These are phyloP conservation scores for Talaromyces rugulosus DNA, from an alignment of 2,329 filamentous ascomycete species.

Conservation along the genomic window DNA sequence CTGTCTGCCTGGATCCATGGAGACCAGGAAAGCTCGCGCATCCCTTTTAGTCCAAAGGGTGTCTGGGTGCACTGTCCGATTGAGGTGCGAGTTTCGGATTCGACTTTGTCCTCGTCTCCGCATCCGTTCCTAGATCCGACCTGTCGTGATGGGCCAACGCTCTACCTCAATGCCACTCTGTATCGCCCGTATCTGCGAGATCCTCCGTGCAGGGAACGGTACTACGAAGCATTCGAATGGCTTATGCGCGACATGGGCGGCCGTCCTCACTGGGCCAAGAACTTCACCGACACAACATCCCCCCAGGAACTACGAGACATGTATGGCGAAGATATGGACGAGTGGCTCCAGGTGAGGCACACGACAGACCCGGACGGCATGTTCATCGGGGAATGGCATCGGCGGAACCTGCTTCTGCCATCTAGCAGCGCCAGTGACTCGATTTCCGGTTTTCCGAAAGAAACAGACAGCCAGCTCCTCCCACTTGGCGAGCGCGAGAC, in stretches of 20 bases:
- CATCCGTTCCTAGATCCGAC: constrained; percentile 72
- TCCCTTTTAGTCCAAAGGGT: constrained; percentile 75
- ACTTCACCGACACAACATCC: constrained; percentile 62
- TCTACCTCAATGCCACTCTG: constrained; percentile 87
- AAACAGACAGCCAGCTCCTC: constrained; percentile 14
- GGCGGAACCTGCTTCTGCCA: constrained; percentile 57
- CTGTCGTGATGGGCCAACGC: constrained; percentile 61
- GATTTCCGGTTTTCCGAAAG: constrained; percentile 12
- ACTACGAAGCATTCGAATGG: constrained; percentile 88
- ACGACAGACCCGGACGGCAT: constrained; percentile 75
- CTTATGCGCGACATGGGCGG: constrained; percentile 82
- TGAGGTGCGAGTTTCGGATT: constrained; percentile 82
- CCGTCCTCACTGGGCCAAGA: constrained; percentile 89
- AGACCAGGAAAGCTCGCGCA: constrained; percentile 64
- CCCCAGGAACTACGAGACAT: constrained; percentile 58
- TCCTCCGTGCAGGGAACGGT: constrained; percentile 69
- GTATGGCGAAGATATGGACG: constrained; percentile 64
- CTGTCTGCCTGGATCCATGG: constrained; percentile 82
- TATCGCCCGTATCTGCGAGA: constrained; percentile 78
- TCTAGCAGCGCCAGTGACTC: constrained; percentile 13
- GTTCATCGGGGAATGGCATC: constrained; percentile 89
- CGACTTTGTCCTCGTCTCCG: constrained; percentile 46
- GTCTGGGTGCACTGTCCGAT: constrained; percentile 86
- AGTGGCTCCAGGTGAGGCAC: constrained; percentile 66
- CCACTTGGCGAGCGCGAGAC: constrained; percentile 44